phyloP scores from a whole-genome alignment of 2,329 filamentous ascomycete species.

The Alternaria gansuensis region DNA sequence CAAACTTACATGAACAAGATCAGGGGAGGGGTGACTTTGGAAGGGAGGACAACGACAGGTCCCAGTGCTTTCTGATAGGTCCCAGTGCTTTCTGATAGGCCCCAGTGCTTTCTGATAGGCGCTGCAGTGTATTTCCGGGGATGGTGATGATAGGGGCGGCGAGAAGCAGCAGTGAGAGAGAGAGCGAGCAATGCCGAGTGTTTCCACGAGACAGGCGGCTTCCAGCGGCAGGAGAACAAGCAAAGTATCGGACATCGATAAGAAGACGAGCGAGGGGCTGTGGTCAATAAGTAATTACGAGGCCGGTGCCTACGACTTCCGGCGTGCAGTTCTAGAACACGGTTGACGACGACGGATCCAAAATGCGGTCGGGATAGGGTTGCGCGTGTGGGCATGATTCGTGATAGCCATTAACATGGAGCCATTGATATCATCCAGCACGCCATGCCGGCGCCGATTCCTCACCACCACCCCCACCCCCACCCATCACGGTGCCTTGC shows the following conservation, averaged over 20 bases:
- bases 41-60: constrained; percentile 25
- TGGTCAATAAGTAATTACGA: constrained; percentile 39
- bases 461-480: constrained; percentile 29
- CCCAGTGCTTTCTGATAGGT: neutral
- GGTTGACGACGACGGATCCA: constrained; percentile 37
- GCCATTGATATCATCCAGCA: constrained; percentile 45
- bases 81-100: too few relatives aligned
- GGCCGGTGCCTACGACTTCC: constrained; percentile 24
- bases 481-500: constrained; percentile 34
- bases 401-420: constrained; percentile 42
- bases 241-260: constrained; percentile 28
- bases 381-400: constrained; percentile 40
- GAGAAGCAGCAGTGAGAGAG: constrained; percentile 14
- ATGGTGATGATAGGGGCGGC: constrained; percentile 22
- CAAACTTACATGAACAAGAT: constrained; percentile 37
- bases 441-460: constrained; percentile 42
- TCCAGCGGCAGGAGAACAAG: constrained; percentile 35
- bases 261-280: constrained; percentile 22
- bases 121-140: constrained; percentile 20
- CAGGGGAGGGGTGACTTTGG: constrained; percentile 39
- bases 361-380: constrained; percentile 36
- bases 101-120: constrained; percentile 1
- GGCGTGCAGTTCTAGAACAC: constrained; percentile 38
- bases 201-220: constrained; percentile 45
- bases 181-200: constrained; percentile 41